Percentiles rank a stretch among this genome's conserved stretches.
Conservation (phyloP, 176 grass and related monocot genomes). For the Phragmites australis region DNA sequence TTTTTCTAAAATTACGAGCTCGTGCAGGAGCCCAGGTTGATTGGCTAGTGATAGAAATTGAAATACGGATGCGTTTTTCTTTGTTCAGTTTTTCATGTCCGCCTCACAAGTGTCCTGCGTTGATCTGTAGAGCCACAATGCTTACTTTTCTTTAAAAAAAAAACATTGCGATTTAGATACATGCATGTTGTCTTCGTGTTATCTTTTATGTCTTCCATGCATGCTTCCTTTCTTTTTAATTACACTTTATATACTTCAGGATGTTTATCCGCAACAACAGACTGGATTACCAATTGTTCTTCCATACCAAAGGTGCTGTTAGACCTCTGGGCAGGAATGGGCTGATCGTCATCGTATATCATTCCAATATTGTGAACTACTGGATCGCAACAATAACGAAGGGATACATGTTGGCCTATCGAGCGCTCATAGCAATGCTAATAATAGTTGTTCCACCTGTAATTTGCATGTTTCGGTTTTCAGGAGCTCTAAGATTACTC, state of each 20-base stretch:
- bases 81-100: too few relatives aligned
- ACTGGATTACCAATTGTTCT: slow-evolving; percentile 13
- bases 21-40: too few relatives aligned
- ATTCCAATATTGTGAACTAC: neutral
- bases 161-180: too few relatives aligned
- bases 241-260: neutral
- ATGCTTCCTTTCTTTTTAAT: neutral
- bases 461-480: neutral
- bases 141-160: too few relatives aligned
- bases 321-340: neutral
- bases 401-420: too few relatives aligned
- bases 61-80: too few relatives aligned
- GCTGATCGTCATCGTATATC: neutral
- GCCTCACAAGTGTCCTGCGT: too few relatives aligned
- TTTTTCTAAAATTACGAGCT: too few relatives aligned
- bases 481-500: neutral
- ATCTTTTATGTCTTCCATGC: too few relatives aligned
- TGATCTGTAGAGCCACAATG: too few relatives aligned
- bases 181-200: too few relatives aligned
- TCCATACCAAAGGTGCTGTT: neutral
- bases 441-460: neutral
- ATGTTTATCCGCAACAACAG: slow-evolving; percentile 7
- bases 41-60: too few relatives aligned
- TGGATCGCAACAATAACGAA: neutral
- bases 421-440: neutral